Evolutionary conservation across 192 early-diverging fungal genomes (phyloP), one percentile per base, ranked within the genome.

Genomic region (Glomus cerebriforme): DNA sequence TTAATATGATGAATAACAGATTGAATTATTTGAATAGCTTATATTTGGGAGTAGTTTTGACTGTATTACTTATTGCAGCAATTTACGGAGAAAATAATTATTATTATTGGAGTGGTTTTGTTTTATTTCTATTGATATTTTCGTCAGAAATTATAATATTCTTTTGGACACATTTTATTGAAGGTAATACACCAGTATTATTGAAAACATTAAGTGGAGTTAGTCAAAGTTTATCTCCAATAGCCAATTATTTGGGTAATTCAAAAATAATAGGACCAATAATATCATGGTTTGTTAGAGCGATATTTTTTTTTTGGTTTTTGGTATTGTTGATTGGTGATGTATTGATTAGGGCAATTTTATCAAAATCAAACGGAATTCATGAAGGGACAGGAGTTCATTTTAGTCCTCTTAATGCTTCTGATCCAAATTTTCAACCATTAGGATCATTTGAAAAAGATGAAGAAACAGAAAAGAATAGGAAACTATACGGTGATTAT

Each of bases 341-440:
- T 54, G 49, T 22, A 22, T 54, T 54, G 4, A 19, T 54, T 6
- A 54, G 49, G 4, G 17, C 5, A 3, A 54, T 54, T 19, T 54
- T 54, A 22, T 54, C 49, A 2, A 54, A 17, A 22, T 15, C 49
- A 54, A 54, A 5, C 3, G 82, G 82, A 1, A 65, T 83, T 3
- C 82, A 83, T 63, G 80, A 83, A 29, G 78, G 78, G 37, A 81
- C 80, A 27, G 77, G 80, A 17, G 77, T 80, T 8, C 82, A 83
- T 26, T 83, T 79, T 64, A 81, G 78, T 8, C 73, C 73, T 26
- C 74, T 83, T 69, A 83, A 83, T 73, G 82, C 82, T 29, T 83
- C 80, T 35, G 82, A 83, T 54, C 79, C 80, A 8, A 81, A 83
- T 24, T 83, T 83, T 60, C 82, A 83, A 24, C 82, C 82, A 6